Evolutionary conservation across 2,329 filamentous ascomycete species (phyloP), one percentile per base, ranked within the genome.

Genomic region (Metarhizium robertsii): DNA sequence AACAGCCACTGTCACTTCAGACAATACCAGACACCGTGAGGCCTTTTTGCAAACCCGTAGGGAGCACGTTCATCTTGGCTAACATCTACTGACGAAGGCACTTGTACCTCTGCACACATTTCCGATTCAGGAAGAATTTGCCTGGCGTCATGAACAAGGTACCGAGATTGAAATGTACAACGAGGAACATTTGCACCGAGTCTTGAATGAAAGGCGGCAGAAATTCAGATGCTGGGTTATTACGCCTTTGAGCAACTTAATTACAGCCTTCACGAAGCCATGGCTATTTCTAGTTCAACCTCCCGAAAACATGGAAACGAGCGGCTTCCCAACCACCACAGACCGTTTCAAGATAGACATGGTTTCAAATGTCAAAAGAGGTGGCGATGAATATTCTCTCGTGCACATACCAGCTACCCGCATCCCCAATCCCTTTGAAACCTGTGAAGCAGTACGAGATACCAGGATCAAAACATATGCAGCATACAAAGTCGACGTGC

Each of bases 121-220:
- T 20, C 58, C 60, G 1, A 42, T 55, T 2, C 55, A 61, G 30
- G 61, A 65, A 3, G 61, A 62, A 2, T 71, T 66, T 29, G 58
- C 64, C 4, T 56, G 53, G 25, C 57, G 65, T 2, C 66, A 68
- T 46, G 66, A 70, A 38, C 61, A 65, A 38, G 69, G 67, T 0
- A 71, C 69, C 0, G 18, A 66, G 0, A 71, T 71, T 16, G 69
- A 71, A 43, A 65, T 68, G 61, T 54, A 61, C 0, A 71, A 71
- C n/a, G 69, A 71, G 36, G 56, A 61, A 7, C 53, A 60, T 1
- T 14, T 60, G 0, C 40, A 70, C 1, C 61, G 62, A 16, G 52
- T 55, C 0, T 64, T 65, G 43, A 71, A 71, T 30, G 57, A 67
- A 1, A 58, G 55, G 7, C 53, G 57, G 2, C 55, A 49, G 0